Percentiles rank a stretch among this genome's conserved stretches.
These are phyloP conservation scores for Peronospora belbahrii DNA, from an alignment of 352 stramenopile species.

Conservation along the genomic window DNA sequence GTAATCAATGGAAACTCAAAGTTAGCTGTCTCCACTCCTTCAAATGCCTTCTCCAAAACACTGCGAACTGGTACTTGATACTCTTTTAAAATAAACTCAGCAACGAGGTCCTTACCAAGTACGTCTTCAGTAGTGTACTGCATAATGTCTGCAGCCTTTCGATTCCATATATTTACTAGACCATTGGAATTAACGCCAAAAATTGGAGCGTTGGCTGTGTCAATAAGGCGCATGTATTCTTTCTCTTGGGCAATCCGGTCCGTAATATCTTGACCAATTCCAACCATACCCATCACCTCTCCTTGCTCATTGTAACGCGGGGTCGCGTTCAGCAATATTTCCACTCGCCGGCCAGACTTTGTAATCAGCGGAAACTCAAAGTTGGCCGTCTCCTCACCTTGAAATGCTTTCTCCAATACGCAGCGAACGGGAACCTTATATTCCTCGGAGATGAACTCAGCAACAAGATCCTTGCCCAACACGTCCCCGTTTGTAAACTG, in stretches of 20 bases:
- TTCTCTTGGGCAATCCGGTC: conserved; percentile 60
- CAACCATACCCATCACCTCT: conserved; percentile 44
- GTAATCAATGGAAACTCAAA: conserved; percentile 75
- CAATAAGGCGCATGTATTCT: conserved; percentile 53
- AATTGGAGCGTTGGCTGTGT: conserved; percentile 62
- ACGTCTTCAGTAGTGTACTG: conserved; percentile 77
- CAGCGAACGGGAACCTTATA: conserved; percentile 24
- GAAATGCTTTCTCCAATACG: conserved; percentile 37
- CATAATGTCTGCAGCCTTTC: conserved; percentile 70
- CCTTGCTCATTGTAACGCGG: conserved; percentile 44
- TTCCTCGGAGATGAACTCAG: conserved; percentile 25
- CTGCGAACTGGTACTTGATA: conserved; percentile 20
- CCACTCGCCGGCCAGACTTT: conserved; percentile 35
- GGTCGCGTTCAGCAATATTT: conserved; percentile 48
- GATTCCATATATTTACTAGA: conserved; percentile 62
- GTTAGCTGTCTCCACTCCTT: conserved; percentile 54
- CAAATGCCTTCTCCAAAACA: conserved; percentile 40
- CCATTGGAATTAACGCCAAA: conserved; percentile 57
- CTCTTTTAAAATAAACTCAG: conserved; percentile 37
- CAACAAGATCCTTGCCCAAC: conserved; percentile 34
- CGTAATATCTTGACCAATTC: conserved; percentile 54
- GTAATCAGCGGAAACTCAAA: conserved; percentile 54
- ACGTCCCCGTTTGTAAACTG: conserved; percentile 49
- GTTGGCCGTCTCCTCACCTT: conserved; percentile 44
- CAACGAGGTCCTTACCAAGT: conserved; percentile 57